Evolutionary conservation across 441 rosid genomes (phyloP).

Genomic region (Capsella rubella): DNA sequence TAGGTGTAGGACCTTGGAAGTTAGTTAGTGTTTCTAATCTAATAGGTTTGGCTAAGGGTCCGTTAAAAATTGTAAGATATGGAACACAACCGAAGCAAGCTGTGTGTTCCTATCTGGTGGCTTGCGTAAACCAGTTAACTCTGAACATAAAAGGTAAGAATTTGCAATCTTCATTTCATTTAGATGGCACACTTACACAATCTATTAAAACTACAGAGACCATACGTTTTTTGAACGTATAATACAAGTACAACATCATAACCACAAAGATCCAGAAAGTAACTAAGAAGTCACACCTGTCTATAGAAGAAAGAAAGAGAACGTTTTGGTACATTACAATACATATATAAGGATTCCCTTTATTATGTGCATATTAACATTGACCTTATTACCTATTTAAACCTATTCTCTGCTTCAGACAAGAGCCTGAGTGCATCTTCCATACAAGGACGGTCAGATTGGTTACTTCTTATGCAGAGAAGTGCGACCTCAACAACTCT

Average conservation of each 20-base stretch:
- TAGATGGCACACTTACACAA: constrained; percentile 9
- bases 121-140: constrained; percentile 87
- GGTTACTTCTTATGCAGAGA: constrained; percentile 66
- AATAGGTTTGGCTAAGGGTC: too few relatives aligned
- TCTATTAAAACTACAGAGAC: constrained; percentile 60
- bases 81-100: constrained; percentile 58
- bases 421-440: constrained; percentile 74
- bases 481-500: constrained; percentile 73
- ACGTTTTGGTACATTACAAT: constrained; percentile 4
- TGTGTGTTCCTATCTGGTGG: constrained; percentile 90
- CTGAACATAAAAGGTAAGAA: constrained; percentile 7
- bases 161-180: constrained; percentile 6
- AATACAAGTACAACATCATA: constrained; percentile 28
- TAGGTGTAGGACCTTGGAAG: too few relatives aligned
- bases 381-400: constrained; percentile 18
- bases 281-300: constrained; percentile 15
- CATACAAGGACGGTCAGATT: constrained; percentile 65
- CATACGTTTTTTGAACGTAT: constrained; percentile 66
- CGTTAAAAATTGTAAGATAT: too few relatives aligned
- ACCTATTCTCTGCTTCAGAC: constrained; percentile 42
- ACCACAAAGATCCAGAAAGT: constrained; percentile 10
- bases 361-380: constrained; percentile 30
- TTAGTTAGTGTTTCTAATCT: too few relatives aligned
- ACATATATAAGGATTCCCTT: not conserved
- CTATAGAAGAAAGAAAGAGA: not conserved